A percentile compares a stretch with the other conserved stretches of the same genome.
phyloP scores from a whole-genome alignment of 2,329 filamentous ascomycete species.

The Curvularia sp. region DNA sequence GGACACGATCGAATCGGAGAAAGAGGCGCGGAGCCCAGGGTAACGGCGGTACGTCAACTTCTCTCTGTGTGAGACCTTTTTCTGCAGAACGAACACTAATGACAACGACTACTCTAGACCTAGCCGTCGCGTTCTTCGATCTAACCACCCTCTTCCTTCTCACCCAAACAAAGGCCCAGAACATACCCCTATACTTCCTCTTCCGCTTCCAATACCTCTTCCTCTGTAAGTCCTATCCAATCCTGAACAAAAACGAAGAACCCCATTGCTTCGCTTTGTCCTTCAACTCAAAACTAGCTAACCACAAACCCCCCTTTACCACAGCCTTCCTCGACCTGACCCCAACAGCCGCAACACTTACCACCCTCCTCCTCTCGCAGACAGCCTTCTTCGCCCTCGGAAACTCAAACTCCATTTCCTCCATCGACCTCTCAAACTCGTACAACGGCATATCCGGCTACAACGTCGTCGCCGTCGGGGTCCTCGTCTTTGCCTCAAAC shows the following conservation, averaged over 20 bases:
- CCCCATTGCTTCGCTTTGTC: too few relatives aligned
- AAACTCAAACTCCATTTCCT: conserved; percentile 92
- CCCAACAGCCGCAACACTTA: conserved; percentile 67
- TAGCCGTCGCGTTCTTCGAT: conserved; percentile 62
- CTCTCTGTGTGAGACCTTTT: not conserved
- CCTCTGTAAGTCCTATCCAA: conserved; percentile 47
- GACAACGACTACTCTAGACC: conserved; percentile 42
- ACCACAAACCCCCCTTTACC: too few relatives aligned
- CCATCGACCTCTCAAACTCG: conserved; percentile 90
- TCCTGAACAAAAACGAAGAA: not conserved
- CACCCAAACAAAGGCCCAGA: conserved; percentile 84
- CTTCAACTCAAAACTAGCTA: not conserved
- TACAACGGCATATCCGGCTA: conserved; percentile 91
- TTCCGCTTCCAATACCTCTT: conserved; percentile 69
- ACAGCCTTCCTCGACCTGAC: conserved; percentile 56
- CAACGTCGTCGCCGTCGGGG: conserved; percentile 79
- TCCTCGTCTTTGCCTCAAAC: conserved; percentile 86
- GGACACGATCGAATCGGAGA: conserved; percentile 31
- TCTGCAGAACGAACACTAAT: not conserved
- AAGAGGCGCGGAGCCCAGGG: conserved; percentile 22
- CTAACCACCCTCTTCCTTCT: conserved; percentile 79
- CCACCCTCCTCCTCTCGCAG: conserved; percentile 79
- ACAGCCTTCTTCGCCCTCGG: conserved; percentile 88
- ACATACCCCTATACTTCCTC: conserved; percentile 83
- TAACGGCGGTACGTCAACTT: conserved; percentile 36